Base-by-base conservation (phyloP, 495 filamentous ascomycete species). In the Emericellopsis terricola region DNA sequence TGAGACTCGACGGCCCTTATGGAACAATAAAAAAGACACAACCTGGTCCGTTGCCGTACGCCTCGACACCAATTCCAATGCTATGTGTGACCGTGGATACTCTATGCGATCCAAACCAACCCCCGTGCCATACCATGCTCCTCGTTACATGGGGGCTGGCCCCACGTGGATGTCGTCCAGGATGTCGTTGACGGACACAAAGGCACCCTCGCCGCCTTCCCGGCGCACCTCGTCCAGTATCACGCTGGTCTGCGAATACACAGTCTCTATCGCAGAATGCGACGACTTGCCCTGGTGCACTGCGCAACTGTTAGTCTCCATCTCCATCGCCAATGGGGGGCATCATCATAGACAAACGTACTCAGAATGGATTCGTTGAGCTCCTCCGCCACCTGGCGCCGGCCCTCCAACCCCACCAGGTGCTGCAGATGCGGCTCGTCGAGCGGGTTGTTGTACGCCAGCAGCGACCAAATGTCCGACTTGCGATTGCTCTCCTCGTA, bases 361-460 rank as follows among this genome's bases (percentile, higher is more conserved):
- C 87, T 78, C 34, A 97, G 54, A 41, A 97, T 94, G 24, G 83
- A 89, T 39, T 81, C 80, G 51, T 96, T 96, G 41, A 99, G 56
- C 56, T 92, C 86, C 57, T 99, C 89, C 14, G 85, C 85, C 31
- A 96, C 82, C 31, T 72, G 66, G 20, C 78, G 72, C 35, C 89
- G 61, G 2, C 81, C 82, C 9, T 64, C 66, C 10, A 66, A 65
- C 46, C 93, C 82, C 36, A 96, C 55, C 44, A 94, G 57, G 49
- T 77, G 77, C n/a, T 77, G 72, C 38, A 91, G 64, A 31, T 79
- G 71, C 46, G 77, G 76, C 17, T 75, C 70, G 44, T 73, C 69
- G 19, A 74, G 65, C 10, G 86, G 82, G 49, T 94, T 78, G 11
- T 68, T 53, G 44, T 94, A 96, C 2, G 86, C 83, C 39, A 94